phyloP scores from a whole-genome alignment of 2,329 filamentous ascomycete species.

The Epichloe scottii region DNA sequence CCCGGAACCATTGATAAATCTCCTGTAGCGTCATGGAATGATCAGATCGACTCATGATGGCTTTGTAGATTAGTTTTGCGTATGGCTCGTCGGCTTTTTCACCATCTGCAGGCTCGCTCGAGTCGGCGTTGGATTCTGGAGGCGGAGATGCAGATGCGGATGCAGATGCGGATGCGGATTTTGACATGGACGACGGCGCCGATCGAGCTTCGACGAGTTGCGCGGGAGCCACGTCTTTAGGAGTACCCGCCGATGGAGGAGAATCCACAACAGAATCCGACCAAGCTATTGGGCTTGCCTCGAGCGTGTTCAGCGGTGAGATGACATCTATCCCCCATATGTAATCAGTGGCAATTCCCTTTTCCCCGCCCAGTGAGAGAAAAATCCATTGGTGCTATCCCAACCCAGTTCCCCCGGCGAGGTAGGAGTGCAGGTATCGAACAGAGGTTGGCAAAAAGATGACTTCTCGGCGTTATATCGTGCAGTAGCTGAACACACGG shows the following conservation, averaged over 20 bases:
- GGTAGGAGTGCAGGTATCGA: background rate
- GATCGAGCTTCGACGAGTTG: background rate
- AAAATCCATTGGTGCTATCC: background rate
- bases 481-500: background rate
- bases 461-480: background rate
- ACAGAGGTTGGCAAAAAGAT: background rate
- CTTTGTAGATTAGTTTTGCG: constrained; percentile 66
- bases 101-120: background rate
- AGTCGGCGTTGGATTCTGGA: constrained; percentile 16
- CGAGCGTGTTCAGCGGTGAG: constrained; percentile 7
- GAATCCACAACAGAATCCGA: constrained; percentile 5
- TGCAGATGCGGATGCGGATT: background rate
- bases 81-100: constrained; percentile 51
- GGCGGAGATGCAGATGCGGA: constrained; percentile 11
- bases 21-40: constrained; percentile 70
- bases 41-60: constrained; percentile 53
- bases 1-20: constrained; percentile 81
- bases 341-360: background rate
- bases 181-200: background rate
- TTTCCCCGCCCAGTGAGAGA: background rate
- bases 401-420: background rate
- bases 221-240: background rate
- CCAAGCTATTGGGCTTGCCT: constrained; percentile 1
- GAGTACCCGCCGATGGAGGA: constrained; percentile 4
- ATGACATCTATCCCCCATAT: background rate